These are phyloP conservation scores for Ophiostoma populinum DNA, from an alignment of 2,329 filamentous ascomycete genomes.

Conservation along the genomic window DNA sequence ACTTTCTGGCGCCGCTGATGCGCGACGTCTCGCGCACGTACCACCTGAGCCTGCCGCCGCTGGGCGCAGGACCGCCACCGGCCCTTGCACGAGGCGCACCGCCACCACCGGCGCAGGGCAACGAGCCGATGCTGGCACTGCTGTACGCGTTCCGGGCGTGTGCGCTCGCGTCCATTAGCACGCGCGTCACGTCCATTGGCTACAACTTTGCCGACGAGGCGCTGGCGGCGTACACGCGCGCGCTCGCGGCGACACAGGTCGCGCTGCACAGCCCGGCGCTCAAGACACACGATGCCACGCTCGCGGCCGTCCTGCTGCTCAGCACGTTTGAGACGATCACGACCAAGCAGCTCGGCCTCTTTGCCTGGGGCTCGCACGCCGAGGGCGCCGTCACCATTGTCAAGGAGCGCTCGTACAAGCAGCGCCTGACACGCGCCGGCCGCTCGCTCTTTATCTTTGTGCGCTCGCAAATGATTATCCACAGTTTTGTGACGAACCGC, in stretches of 20 bases:
- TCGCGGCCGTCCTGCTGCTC: constrained; percentile 41
- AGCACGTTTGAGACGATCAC: constrained; percentile 45
- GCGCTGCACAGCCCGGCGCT: constrained; percentile 33
- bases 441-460: constrained; percentile 40
- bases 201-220: constrained; percentile 23
- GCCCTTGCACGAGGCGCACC: not conserved
- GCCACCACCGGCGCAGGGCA: not conserved
- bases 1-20: constrained; percentile 40
- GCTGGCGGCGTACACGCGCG: constrained; percentile 35
- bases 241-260: constrained; percentile 32
- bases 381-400: constrained; percentile 46
- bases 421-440: constrained; percentile 34
- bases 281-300: constrained; percentile 36
- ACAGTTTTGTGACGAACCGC: constrained; percentile 35
- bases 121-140: constrained; percentile 16
- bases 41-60: not conserved
- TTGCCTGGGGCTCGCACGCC: constrained; percentile 46
- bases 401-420: constrained; percentile 37
- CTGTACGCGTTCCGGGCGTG: constrained; percentile 41
- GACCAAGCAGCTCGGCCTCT: constrained; percentile 33
- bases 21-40: constrained; percentile 19
- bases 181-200: constrained; percentile 23
- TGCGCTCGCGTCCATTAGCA: constrained; percentile 38
- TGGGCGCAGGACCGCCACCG: not conserved
- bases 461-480: constrained; percentile 43